phyloP scores from a whole-genome alignment of 805 yeast species.

The Candida xiaguanensis region DNA sequence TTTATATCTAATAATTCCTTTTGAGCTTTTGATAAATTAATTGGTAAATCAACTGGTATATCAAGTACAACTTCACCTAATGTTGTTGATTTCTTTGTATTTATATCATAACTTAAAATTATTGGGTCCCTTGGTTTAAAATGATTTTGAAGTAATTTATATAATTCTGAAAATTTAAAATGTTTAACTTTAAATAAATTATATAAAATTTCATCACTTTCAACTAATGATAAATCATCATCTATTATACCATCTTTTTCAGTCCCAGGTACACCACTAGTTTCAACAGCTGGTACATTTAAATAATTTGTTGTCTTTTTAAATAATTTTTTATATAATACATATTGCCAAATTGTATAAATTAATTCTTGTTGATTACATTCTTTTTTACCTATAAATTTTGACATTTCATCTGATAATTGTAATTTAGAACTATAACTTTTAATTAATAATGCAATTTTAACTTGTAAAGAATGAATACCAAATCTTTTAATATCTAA shows the following conservation, averaged over 20 bases:
- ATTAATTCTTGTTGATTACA: slow-evolving; percentile 85
- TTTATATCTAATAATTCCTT: slow-evolving; percentile 33
- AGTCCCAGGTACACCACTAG: slow-evolving; percentile 9
- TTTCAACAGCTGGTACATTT: slow-evolving; percentile 37
- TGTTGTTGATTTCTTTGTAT: slow-evolving; percentile 73
- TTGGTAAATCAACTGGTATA: slow-evolving; percentile 46
- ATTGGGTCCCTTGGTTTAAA: slow-evolving; percentile 85
- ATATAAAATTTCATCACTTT: slow-evolving; percentile 43
- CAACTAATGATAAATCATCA: slow-evolving; percentile 31
- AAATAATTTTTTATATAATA: slow-evolving; percentile 59
- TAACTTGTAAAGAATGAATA: slow-evolving; percentile 48
- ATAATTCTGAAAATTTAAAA: slow-evolving; percentile 66
- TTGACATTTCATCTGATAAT: slow-evolving; percentile 61
- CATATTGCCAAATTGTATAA: slow-evolving; percentile 76
- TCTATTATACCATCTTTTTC: slow-evolving; percentile 20
- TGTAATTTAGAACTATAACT: slow-evolving; percentile 61
- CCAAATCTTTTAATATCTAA: slow-evolving; percentile 84
- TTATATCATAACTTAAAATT: slow-evolving; percentile 66
- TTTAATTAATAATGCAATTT: slow-evolving; percentile 71
- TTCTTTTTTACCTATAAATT: slow-evolving; percentile 70
- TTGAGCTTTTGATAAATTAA: slow-evolving; percentile 32
- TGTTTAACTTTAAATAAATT: slow-evolving; percentile 47
- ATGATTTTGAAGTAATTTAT: slow-evolving; percentile 61
- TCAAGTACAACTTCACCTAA: slow-evolving; percentile 80
- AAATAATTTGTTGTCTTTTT: slow-evolving; percentile 25